Evolutionary conservation across 768 basidiomycete genomes (phyloP).

Genomic region (Suillus bovinus): DNA sequence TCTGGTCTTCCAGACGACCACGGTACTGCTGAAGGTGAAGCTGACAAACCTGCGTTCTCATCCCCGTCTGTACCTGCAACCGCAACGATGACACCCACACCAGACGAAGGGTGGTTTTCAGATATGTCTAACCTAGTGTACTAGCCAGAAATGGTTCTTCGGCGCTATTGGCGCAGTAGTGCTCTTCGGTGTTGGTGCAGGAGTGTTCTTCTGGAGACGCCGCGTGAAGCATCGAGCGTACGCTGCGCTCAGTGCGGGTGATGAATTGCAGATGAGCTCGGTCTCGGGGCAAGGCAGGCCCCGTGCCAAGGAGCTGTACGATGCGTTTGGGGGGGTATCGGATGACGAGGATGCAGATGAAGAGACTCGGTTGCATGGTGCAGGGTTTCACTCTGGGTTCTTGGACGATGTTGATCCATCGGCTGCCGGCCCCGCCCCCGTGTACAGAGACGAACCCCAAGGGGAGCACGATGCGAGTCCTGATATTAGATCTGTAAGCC

Average conservation of each 20-base stretch:
- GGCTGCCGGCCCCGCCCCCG: slow-evolving; percentile 28
- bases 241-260: slow-evolving; percentile 56
- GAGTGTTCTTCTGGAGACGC: slow-evolving; percentile 81
- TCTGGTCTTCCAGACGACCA: slow-evolving; percentile 87
- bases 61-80: slow-evolving; percentile 27
- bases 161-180: slow-evolving; percentile 78
- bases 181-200: slow-evolving; percentile 68
- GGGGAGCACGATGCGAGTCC: slow-evolving; percentile 15
- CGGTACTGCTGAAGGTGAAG: slow-evolving; percentile 76
- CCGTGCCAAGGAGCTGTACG: slow-evolving; percentile 88
- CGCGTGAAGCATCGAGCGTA: slow-evolving; percentile 51
- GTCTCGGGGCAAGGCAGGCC: slow-evolving; percentile 49
- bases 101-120: slow-evolving; percentile 85
- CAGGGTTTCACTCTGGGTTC: slow-evolving; percentile 78
- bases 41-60: slow-evolving; percentile 71
- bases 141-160: slow-evolving; percentile 88
- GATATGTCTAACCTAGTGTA: slow-evolving; percentile 71
- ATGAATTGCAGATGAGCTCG: slow-evolving; percentile 78
- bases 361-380: slow-evolving; percentile 55
- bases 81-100: slow-evolving; percentile 52
- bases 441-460: slow-evolving; percentile 58
- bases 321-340: slow-evolving; percentile 91
- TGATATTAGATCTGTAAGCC: slow-evolving; percentile 29
- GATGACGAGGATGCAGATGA: slow-evolving; percentile 83
- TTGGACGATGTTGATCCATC: slow-evolving; percentile 74